Evolutionary conservation across 2,329 filamentous ascomycete species (phyloP), one percentile per base, ranked within the genome.

Genomic region (Fusarium verrucosum): DNA sequence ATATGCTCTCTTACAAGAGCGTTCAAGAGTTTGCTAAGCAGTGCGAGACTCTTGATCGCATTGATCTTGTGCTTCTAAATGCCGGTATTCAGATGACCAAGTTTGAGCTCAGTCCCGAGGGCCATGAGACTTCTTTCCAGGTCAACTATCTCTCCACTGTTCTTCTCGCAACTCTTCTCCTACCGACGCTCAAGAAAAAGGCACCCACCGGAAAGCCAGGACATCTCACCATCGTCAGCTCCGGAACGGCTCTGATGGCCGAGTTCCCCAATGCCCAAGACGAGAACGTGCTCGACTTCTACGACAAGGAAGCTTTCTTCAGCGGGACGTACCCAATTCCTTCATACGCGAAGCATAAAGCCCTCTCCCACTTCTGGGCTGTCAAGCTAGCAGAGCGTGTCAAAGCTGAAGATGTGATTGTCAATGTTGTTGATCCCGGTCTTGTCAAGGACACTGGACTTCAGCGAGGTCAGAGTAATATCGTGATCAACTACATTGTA

Each of bases 381-480:
- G 65, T 66, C 60, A 77, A 78, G 47, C 62, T 82, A 0, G 69
- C 66, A 7, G 75, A 80, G 16, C 72, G 73, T 19, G 73, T 82
- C 1, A 72, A 72, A 2, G 61, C 77, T 0, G 74, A 81, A 3
- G 76, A 81, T 32, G 77, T 82, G 0, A 59, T 80, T 9, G 71
- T 85, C 36, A 85, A 83, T 49, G 58, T 82, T 2, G 80, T 79
- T 2, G 81, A 82, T 19, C 83, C 83, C 1, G 82, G 80, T 0
- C 73, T 77, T 40, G 73, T 77, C 9, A 77, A 73, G 32, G 81
- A 79, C 4, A 85, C 83, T 0, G 65, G 71, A 1, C 71, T 86
- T 4, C 60, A 68, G 16, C 75, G 78, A 1, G 33, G 14, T 7
- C 75, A 80, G 3, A 56, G 68, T 2, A 55, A 57, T 10, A 50